Conservation (phyloP, 306 rosid genomes). For the Malus asiatica region DNA sequence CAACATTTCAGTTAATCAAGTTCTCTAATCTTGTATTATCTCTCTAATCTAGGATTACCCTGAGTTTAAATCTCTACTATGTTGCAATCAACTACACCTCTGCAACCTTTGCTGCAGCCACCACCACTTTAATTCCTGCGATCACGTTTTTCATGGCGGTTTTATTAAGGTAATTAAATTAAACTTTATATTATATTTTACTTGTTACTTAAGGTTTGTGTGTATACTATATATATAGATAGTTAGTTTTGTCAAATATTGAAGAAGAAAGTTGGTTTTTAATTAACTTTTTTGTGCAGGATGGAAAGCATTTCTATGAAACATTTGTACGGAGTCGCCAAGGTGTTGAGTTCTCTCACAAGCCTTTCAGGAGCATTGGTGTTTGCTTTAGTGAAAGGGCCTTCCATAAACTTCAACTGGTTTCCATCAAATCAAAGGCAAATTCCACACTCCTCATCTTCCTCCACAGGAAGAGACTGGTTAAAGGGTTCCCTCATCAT, state of each 20-base stretch:
- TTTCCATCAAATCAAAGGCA: constrained; percentile 13
- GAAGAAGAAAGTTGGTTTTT: neutral
- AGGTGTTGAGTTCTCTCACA: constrained; percentile 55
- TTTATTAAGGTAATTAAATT: constrained; percentile 42
- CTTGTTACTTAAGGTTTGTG: too few species aligned
- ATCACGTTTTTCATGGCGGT: constrained; percentile 71
- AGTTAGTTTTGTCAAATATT: neutral
- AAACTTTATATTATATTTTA: neutral
- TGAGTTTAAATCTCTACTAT: constrained; percentile 73
- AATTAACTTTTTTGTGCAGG: constrained; percentile 29
- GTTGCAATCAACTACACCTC: constrained; percentile 67
- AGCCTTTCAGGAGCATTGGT: constrained; percentile 68
- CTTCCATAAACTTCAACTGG: constrained; percentile 46
- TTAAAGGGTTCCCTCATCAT: constrained; percentile 65
- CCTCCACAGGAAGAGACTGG: constrained; percentile 29
- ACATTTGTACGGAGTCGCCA: constrained; percentile 53
- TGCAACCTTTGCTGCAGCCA: constrained; percentile 91
- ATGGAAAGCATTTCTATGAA: constrained; percentile 56
- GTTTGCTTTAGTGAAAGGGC: constrained; percentile 75
- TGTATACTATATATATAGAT: too few species aligned
- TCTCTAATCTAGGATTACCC: constrained; percentile 45
- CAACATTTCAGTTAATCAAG: neutral
- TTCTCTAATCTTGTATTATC: neutral
- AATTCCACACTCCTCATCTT: constrained; percentile 11
- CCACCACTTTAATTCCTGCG: constrained; percentile 70